Base-by-base conservation (phyloP, 139 green algal genomes). In the Zygnema circumcarinatum region DNA sequence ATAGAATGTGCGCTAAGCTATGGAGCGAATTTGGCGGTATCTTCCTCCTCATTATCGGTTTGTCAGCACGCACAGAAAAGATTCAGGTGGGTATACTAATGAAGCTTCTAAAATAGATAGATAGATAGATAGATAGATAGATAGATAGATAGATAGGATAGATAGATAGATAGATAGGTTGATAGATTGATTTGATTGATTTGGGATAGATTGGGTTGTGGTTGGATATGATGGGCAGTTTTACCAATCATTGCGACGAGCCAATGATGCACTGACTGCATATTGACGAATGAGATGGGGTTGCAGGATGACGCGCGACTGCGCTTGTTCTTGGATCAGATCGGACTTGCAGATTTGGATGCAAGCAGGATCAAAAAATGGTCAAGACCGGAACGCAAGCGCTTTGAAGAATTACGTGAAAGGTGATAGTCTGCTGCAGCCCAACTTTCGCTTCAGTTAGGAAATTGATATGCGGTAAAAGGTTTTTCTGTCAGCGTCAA, bases 81-180 rank as follows among this genome's bases (percentile, higher is more conserved):
- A 47, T 78, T 41, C 69, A 78, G 16, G 69, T 78, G 69, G 11
- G 69, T 3, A 47, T 47, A 25, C 39, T 78, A n/a, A 72, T n/a
- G 29, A n/a, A 72, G 56, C n/a, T n/a, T 35, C 29, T 35, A n/a
- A 72, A n/a, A 72, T n/a, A 72, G 56, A 72, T n/a, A 72, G 56
- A 72, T n/a, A 72, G 56, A 72, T n/a, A 72, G 56, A 72, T n/a
- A 72, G 56, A 72, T n/a, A n/a, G n/a, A n/a, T n/a, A n/a, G n/a
- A n/a, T n/a, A n/a, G n/a, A n/a, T n/a, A n/a, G n/a, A n/a, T n/a
- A n/a, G n/a, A n/a, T n/a, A n/a, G n/a, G n/a, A n/a, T n/a, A n/a
- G n/a, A n/a, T n/a, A n/a, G n/a, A n/a, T n/a, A n/a, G n/a, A n/a
- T n/a, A n/a, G n/a, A n/a, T n/a, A n/a, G n/a, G n/a, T n/a, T n/a